Percentiles rank a stretch among this genome's conserved stretches.
Evolutionary conservation across 192 early-diverging fungal species (phyloP).

Genomic region (Ambispora gerdemannii): DNA sequence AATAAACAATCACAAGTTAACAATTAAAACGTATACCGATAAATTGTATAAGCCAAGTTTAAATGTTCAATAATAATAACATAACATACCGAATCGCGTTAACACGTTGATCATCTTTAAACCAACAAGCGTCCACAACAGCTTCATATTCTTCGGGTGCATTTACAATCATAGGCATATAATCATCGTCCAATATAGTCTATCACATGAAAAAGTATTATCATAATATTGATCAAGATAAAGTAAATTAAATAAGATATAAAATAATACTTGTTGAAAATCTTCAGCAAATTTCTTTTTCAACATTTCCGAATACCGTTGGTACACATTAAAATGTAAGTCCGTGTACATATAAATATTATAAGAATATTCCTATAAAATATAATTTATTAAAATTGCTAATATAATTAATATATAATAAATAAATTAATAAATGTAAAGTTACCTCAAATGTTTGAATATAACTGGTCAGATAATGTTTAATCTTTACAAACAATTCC

Average conservation of each 20-base stretch:
- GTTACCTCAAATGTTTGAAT: slow-evolving; percentile 87
- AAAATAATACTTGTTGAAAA: slow-evolving; percentile 59
- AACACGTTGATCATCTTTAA: slow-evolving; percentile 51
- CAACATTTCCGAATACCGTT: slow-evolving; percentile 73
- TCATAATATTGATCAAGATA: neutral
- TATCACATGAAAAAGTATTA: slow-evolving; percentile 32
- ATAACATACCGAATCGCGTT: slow-evolving; percentile 33
- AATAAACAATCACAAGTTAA: neutral
- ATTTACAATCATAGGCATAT: slow-evolving; percentile 69
- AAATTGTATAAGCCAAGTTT: too few relatives aligned
- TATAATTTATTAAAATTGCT: neutral
- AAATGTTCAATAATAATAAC: neutral
- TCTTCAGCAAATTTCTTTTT: slow-evolving; percentile 63
- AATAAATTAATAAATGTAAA: slow-evolving; percentile 16
- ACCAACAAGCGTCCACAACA: slow-evolving; percentile 61
- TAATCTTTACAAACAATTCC: slow-evolving; percentile 75
- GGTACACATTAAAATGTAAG: slow-evolving; percentile 72
- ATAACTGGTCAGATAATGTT: slow-evolving; percentile 75
- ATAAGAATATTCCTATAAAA: slow-evolving; percentile 67
- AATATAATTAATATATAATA: neutral
- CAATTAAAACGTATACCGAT: neutral
- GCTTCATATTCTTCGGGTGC: slow-evolving; percentile 60
- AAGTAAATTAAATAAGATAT: neutral
- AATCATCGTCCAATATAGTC: slow-evolving; percentile 81
- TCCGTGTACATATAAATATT: slow-evolving; percentile 65